phyloP scores from a whole-genome alignment of 169 alveolate species.

The Condylostoma magnum region DNA sequence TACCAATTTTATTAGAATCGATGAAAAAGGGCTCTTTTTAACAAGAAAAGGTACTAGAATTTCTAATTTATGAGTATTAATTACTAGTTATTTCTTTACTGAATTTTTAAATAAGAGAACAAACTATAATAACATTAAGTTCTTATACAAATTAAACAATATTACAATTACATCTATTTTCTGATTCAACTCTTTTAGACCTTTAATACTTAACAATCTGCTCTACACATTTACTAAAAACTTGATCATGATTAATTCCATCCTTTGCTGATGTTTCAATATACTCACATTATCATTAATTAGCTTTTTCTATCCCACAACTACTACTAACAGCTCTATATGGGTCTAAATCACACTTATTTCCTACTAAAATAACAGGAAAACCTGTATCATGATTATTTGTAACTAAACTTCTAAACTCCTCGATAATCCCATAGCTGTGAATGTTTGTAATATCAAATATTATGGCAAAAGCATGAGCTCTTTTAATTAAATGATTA shows the following conservation, averaged over 20 bases:
- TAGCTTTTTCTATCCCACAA: slow-evolving; percentile 36
- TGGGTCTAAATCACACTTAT: slow-evolving; percentile 52
- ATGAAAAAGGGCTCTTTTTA: too few species aligned
- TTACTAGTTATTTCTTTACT: too few species aligned
- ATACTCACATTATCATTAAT: slow-evolving; percentile 24
- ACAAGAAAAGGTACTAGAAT: too few species aligned
- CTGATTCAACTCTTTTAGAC: too few species aligned
- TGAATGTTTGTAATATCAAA: slow-evolving; percentile 53
- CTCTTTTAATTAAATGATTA: neutral
- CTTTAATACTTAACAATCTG: too few species aligned
- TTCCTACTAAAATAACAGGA: slow-evolving; percentile 47
- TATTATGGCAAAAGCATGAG: slow-evolving; percentile 58
- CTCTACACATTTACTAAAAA: slow-evolving; percentile 32
- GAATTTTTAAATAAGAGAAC: too few species aligned
- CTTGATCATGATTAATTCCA: slow-evolving; percentile 34
- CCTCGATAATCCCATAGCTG: slow-evolving; percentile 52
- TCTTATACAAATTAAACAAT: too few species aligned
- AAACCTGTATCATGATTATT: neutral
- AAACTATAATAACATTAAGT: too few species aligned
- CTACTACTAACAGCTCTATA: slow-evolving; percentile 35
- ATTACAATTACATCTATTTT: too few species aligned
- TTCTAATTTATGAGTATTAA: too few species aligned
- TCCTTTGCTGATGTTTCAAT: slow-evolving; percentile 42
- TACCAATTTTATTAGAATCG: too few species aligned
- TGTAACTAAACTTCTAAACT: slow-evolving; percentile 48